Base-by-base conservation (phyloP, 768 basidiomycete species). In the Lactarius psammicola region DNA sequence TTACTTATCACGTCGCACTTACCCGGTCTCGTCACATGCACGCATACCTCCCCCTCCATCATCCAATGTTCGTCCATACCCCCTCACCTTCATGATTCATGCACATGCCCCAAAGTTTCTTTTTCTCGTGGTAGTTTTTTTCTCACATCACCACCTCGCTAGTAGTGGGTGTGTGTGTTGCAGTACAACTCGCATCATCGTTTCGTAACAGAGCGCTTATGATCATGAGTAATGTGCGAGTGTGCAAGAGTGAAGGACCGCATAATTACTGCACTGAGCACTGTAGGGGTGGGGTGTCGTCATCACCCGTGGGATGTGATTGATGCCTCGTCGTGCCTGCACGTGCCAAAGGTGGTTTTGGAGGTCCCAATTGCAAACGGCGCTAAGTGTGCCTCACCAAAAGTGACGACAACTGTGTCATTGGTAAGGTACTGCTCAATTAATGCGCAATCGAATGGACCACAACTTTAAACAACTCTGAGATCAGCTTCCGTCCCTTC, bases 11-110 rank as follows among this genome's bases (percentile, higher is more conserved):
- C 56, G 42, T 17, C 28, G 28, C 59, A 66, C 60, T 62, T 20
- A 66, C 65, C 54, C 28, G 20, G 55, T 62, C 55, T 58, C 65
- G 33, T 60, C 60, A 51, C 65, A 61, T 67, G 60, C 58, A 68
- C 28, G 28, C 65, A 64, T 46, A 36, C 40, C 49, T 40, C 53
- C 56, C n/a, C 17, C 33, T 38, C n/a, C 28, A 7, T 33, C 44
- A 53, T 54, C 38, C 36, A 62, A 55, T 28, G 1, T 13, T 53
- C 57, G 53, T 60, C 31, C 40, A 49, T 49, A 49, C 46, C 49
- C 42, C 26, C 64, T 55, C 56, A 56, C 64, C 60, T 56, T 26
- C 65, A 46, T 36, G 28, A 26, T 31, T 44, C 54, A 56, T 23
- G n/a, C 55, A 65, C 30, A 56, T 31, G 42, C n/a, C 26, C 26